Conservation (phyloP, 1,139 yeast species). For the Ogataea hybrid region DNA sequence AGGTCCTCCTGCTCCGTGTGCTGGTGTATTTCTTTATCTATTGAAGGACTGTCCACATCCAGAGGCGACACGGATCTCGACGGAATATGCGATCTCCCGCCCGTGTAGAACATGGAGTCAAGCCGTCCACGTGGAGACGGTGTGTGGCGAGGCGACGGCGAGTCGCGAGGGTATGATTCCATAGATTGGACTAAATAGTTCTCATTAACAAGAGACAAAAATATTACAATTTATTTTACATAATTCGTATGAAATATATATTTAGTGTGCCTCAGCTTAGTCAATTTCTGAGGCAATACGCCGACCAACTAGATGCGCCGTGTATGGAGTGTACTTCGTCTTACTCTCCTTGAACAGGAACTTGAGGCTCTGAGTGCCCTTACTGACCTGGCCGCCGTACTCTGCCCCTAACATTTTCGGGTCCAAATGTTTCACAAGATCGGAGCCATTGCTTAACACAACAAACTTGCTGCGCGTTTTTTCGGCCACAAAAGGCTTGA, state of each 20-base stretch:
- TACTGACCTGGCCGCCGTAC: conserved; percentile 57
- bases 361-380: conserved; percentile 33
- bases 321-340: conserved; percentile 22
- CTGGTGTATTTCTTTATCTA: conserved; percentile 12
- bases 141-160: not conserved
- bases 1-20: conserved; percentile 36
- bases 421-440: conserved; percentile 51
- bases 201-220: conserved; percentile 1
- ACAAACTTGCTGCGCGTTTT: conserved; percentile 74
- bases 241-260: not conserved
- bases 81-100: conserved; percentile 8
- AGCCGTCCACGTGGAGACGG: conserved; percentile 4
- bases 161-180: not conserved
- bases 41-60: conserved; percentile 14
- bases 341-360: conserved; percentile 27
- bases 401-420: conserved; percentile 46
- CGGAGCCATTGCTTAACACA: conserved; percentile 58
- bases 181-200: not conserved
- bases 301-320: conserved; percentile 34
- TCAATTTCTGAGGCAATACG: conserved; percentile 39
- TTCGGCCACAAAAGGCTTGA: conserved; percentile 57
- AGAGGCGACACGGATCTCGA: conserved; percentile 22
- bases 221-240: not conserved
- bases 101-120: conserved; percentile 8
- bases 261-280: not conserved